phyloP scores from a whole-genome alignment of 768 basidiomycete genomes.

The Hebeloma cylindrosporum region DNA sequence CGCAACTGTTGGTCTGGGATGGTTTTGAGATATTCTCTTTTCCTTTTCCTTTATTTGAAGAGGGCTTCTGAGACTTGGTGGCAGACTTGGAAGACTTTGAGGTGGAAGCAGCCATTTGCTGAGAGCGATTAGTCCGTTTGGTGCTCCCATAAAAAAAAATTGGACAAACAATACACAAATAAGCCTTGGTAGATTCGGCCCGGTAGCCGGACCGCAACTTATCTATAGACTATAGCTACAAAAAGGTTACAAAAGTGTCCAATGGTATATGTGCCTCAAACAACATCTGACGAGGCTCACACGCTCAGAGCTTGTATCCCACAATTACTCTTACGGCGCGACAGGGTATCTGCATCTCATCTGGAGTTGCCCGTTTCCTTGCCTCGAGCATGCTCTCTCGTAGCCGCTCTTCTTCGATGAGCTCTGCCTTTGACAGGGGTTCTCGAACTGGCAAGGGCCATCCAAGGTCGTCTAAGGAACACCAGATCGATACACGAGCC shows the following conservation, averaged over 20 bases:
- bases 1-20: constrained; percentile 9
- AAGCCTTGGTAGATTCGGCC: constrained; percentile 16
- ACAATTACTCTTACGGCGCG: constrained; percentile 61
- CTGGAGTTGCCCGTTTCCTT: constrained; percentile 47
- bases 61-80: constrained; percentile 18
- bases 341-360: constrained; percentile 54
- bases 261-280: too few species aligned
- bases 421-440: constrained; percentile 65
- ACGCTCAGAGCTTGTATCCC: constrained; percentile 48
- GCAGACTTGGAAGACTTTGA: constrained; percentile 32
- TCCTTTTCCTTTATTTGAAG: constrained; percentile 48
- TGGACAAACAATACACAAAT: constrained; percentile 35
- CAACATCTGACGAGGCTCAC: not conserved
- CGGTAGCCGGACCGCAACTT: not conserved
- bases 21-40: constrained; percentile 37
- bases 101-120: constrained; percentile 45
- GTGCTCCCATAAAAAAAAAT: constrained; percentile 31
- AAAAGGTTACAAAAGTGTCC: not conserved
- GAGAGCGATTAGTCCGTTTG: constrained; percentile 15
- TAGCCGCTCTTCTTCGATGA: constrained; percentile 64
- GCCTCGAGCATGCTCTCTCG: constrained; percentile 63
- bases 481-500: constrained; percentile 62
- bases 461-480: constrained; percentile 55
- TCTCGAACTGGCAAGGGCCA: constrained; percentile 62
- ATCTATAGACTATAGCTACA: constrained; percentile 4